These are phyloP conservation scores for Diplodia corticola DNA, from an alignment of 2,329 filamentous ascomycete species.

Conservation along the genomic window DNA sequence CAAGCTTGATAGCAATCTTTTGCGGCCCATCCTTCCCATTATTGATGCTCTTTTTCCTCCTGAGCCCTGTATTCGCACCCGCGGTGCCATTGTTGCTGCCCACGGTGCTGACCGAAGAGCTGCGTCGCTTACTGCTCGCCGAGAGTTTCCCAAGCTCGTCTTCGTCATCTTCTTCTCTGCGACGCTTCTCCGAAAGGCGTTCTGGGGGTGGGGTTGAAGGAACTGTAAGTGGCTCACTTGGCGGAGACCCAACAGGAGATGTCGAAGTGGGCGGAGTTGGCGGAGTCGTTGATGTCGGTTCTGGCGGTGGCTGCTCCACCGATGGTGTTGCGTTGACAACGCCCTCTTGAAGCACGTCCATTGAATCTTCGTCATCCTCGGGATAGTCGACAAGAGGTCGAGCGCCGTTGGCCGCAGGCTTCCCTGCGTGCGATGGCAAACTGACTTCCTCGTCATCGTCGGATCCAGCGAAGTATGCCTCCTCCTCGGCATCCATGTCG, in stretches of 20 bases:
- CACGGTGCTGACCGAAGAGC: slow-evolving; percentile 38
- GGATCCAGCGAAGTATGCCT: slow-evolving; percentile 90
- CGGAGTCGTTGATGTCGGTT: background rate
- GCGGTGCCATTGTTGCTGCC: slow-evolving; percentile 28
- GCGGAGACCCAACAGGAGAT: slow-evolving; percentile 19
- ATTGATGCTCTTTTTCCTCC: slow-evolving; percentile 42
- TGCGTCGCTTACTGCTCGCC: slow-evolving; percentile 45
- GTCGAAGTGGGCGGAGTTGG: slow-evolving; percentile 15
- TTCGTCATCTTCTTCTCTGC: slow-evolving; percentile 90
- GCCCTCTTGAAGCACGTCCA: slow-evolving; percentile 48
- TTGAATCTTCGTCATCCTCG: slow-evolving; percentile 77
- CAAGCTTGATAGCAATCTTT: slow-evolving; percentile 43
- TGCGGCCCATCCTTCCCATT: slow-evolving; percentile 45
- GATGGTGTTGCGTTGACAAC: background rate
- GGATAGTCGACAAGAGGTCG: slow-evolving; percentile 84
- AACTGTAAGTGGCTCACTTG: slow-evolving; percentile 2
- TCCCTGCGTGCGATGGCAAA: slow-evolving; percentile 34
- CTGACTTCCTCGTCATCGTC: slow-evolving; percentile 73
- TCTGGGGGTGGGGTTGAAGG: slow-evolving; percentile 56
- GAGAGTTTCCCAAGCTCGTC: slow-evolving; percentile 87
- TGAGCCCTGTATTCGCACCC: slow-evolving; percentile 31
- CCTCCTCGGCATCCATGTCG: slow-evolving; percentile 81
- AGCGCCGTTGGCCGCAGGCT: slow-evolving; percentile 57
- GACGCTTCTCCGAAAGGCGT: slow-evolving; percentile 81
- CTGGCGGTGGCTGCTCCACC: slow-evolving; percentile 1